A percentile compares a stretch with the other conserved stretches of the same genome.
Conservation (phyloP, 108 stramenopile genomes). For the Fragilariopsis cylindrus region DNA sequence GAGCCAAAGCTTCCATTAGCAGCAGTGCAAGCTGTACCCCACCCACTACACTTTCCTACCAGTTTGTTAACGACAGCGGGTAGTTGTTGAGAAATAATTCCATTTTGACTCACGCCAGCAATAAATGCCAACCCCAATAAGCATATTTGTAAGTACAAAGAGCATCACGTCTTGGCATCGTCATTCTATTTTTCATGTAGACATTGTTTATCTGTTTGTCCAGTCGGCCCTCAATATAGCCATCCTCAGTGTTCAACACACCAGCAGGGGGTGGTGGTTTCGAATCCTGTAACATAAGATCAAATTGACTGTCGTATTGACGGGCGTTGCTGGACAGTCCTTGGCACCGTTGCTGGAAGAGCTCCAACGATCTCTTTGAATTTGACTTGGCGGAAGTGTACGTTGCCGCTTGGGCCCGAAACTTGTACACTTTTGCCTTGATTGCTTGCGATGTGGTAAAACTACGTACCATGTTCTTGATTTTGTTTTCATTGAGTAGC, state of each 20-base stretch:
- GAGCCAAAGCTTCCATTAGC: neutral
- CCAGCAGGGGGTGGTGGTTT: neutral
- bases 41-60: neutral
- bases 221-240: neutral
- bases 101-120: neutral
- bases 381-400: neutral
- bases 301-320: neutral
- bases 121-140: neutral
- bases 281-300: neutral
- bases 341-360: neutral
- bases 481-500: neutral
- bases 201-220: neutral
- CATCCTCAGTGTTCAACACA: neutral
- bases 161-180: neutral
- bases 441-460: neutral
- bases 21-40: neutral
- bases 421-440: conserved; percentile 1
- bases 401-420: neutral
- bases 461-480: neutral
- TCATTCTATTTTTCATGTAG: neutral
- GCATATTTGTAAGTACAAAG: neutral
- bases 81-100: neutral
- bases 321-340: neutral
- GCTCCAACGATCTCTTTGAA: neutral
- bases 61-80: neutral